Base-by-base conservation (phyloP, 345 rosid genomes). In the Dovyalis caffra region DNA sequence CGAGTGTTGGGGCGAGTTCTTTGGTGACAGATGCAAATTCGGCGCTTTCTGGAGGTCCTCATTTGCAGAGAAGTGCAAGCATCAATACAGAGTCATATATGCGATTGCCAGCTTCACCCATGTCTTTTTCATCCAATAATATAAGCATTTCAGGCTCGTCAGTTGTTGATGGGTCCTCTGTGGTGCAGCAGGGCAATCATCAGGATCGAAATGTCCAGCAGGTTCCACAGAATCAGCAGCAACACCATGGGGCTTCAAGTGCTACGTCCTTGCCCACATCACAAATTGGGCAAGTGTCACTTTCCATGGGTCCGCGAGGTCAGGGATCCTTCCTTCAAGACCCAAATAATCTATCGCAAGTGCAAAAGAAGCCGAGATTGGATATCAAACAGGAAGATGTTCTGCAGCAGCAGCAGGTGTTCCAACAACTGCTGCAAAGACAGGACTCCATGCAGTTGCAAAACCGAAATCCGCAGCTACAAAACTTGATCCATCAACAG, bases 1-100 rank as follows among this genome's bases (percentile, higher is more conserved):
- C 94, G 16, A 92, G 97, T 83, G 90, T 90, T 57, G 97, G 93
- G 71, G 99, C 99, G 21, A 93, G 99, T 80, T 93, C 98, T 10
- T 77, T 95, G 83, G 91, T 93, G 61, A 93, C 99, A 35, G 97
- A 95, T 89, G 99, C 96, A 71, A 95, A 95, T 82, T 95, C 99
- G 5, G 94, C 89, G 0, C 88, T 92, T 69, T 95, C 99, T 32
- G 92, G 93, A 14, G 97, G 98, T 69, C 92, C 94, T 43, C 88
- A 86, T 77, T 84, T 95, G 87, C 97, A 91, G 88, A 90, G 98
- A 75, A 95, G 99, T 78, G 94, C 96, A 15, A 95, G 99, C 85
- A 85, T 92, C 81, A 95, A 95, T 77, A 90, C 90, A 8, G 98
- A 95, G 74, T 89, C 99, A 0, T 92, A 92, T 70, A 88, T 95